phyloP scores from a whole-genome alignment of 192 early-diverging fungal species.

The Coemansia sp. region DNA sequence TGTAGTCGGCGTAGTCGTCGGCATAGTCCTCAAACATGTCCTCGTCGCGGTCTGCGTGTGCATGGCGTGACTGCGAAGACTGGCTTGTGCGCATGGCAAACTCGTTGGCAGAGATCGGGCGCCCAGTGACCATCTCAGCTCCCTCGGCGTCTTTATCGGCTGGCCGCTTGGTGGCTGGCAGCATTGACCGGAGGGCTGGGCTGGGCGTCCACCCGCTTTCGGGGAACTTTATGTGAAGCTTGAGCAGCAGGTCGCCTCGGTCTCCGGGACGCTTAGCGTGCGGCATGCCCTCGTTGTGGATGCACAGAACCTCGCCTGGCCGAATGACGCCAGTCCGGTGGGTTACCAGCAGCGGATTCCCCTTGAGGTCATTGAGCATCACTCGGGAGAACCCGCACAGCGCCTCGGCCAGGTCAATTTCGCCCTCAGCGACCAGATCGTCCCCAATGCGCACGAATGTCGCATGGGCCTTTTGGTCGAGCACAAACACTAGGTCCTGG shows the following conservation, averaged over 20 bases:
- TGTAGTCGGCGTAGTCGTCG: constrained; percentile 7
- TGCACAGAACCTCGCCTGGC: constrained; percentile 84
- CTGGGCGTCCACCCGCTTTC: constrained; percentile 29
- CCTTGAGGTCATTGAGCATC: constrained; percentile 82
- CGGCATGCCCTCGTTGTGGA: constrained; percentile 93
- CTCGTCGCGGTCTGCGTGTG: constrained; percentile 3
- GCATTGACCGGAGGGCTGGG: constrained; percentile 16
- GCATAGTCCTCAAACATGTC: constrained; percentile 9
- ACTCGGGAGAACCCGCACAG: constrained; percentile 86
- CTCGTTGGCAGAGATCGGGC: constrained; percentile 13
- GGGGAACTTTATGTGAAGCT: constrained; percentile 88
- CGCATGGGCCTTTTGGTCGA: constrained; percentile 79
- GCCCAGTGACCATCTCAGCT: constrained; percentile 6
- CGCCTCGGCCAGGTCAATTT: constrained; percentile 86
- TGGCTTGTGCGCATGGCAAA: constrained; percentile 13
- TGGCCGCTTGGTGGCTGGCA: constrained; percentile 18
- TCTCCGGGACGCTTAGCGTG: constrained; percentile 63
- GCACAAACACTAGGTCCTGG: constrained; percentile 89
- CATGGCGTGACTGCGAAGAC: constrained; percentile 9
- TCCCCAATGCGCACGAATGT: constrained; percentile 77
- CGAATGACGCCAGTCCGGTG: constrained; percentile 80
- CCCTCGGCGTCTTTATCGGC: not conserved
- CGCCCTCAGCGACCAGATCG: constrained; percentile 76
- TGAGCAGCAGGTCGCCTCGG: constrained; percentile 86
- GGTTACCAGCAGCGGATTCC: constrained; percentile 77